These are phyloP conservation scores for Suillus paluster DNA, from an alignment of 768 basidiomycete species.

Conservation along the genomic window DNA sequence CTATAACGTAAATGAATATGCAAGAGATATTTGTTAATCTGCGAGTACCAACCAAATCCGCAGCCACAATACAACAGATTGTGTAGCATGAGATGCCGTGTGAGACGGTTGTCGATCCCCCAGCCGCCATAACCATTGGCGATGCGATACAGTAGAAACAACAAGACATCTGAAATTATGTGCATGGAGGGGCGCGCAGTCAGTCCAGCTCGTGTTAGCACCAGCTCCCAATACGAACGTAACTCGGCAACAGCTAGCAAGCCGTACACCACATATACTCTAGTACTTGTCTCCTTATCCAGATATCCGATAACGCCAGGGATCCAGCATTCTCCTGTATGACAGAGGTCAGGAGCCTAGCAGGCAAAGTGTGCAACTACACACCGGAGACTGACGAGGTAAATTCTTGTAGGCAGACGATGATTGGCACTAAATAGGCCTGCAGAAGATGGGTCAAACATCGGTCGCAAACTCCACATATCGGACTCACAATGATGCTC, in stretches of 20 bases:
- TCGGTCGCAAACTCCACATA: background rate
- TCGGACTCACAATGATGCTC: background rate
- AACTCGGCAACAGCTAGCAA: background rate
- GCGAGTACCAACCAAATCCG: background rate
- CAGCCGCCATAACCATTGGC: background rate
- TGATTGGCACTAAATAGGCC: background rate
- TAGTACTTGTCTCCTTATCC: too few species aligned
- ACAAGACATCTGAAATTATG: background rate
- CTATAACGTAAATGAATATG: background rate
- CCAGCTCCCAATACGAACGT: background rate
- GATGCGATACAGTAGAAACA: background rate
- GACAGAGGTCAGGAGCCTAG: background rate
- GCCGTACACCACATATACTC: background rate
- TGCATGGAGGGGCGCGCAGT: background rate
- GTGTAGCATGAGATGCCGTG: background rate
- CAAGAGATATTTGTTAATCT: background rate
- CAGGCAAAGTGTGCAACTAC: background rate
- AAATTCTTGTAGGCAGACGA: background rate
- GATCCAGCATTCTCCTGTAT: background rate
- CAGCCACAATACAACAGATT: background rate
- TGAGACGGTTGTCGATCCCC: background rate
- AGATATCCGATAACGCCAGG: background rate
- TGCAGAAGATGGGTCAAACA: background rate
- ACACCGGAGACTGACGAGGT: background rate
- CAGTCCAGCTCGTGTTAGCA: background rate